Evolutionary conservation across 176 grass and related monocot genomes (phyloP), one percentile per base, ranked within the genome.

Genomic region (Musa itinerans): DNA sequence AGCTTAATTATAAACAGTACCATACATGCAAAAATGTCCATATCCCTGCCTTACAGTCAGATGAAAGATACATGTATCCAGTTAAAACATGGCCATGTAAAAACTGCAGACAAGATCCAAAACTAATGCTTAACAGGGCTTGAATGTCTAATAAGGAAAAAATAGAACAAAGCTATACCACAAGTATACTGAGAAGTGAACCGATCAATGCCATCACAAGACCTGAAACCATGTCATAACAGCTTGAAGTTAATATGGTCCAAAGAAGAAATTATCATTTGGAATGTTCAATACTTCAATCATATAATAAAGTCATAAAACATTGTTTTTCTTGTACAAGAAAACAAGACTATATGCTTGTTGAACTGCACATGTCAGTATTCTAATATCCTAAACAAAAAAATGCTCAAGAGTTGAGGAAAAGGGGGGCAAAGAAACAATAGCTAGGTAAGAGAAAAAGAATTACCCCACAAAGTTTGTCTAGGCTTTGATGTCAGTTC

Each of bases 151-250:
- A 62, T 62, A 57, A 17, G 2, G 19, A 16, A 51, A 17, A 66
- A 78, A 59, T 43, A 43, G 34, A 63, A 15, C 19, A 75, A 81
- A 70, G 7, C 55, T 81, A 20, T 93, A 98, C 95, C 86, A 98
- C 88, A 72, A 98, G 95, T 82, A 91, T 87, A 84, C 95, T 91
- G 12, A 93, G 70, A 63, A 98, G 90, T 22, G 86, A 98, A 82
- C 95, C 94, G 74, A 98, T 91, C 24, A 98, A 85, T 78, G 95
- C 78, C 95, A 98, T 98, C 82, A 98, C 49, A 73, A 98, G 76
- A 84, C 90, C 95, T 74, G 72, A 14, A 74, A 70, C 19, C 48
- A 19, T 26, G 9, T 27, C 51, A 56, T 56, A 74, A 17, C 16
- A 34, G 14, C 7, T 56, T 57, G 11, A 55, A 74, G 53, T 74